A percentile compares a stretch with the other conserved stretches of the same genome.
Evolutionary conservation across 1,284 basidiomycete genomes (phyloP).

Genomic region (Leccinum subfulvum): DNA sequence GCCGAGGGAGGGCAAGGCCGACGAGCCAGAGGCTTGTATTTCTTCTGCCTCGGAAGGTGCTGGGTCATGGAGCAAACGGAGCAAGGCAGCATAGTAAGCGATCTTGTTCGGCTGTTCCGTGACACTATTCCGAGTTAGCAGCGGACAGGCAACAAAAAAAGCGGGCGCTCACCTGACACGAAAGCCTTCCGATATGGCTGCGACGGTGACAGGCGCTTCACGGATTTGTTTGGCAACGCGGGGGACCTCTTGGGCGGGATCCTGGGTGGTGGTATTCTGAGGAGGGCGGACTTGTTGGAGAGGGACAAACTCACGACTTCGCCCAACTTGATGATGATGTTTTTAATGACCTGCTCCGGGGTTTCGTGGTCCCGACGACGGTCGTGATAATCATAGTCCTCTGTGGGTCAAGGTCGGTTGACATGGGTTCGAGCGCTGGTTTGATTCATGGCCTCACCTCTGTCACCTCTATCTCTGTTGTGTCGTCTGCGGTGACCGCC

Average conservation of each 20-base stretch:
- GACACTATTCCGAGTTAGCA: constrained; percentile 44
- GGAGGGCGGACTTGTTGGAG: not conserved
- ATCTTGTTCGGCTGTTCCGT: constrained; percentile 92
- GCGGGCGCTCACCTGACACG: constrained; percentile 57
- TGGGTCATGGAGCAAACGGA: constrained; percentile 65
- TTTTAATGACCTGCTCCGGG: constrained; percentile 70
- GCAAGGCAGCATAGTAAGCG: constrained; percentile 81
- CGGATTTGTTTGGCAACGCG: constrained; percentile 65
- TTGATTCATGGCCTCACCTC: constrained; percentile 41
- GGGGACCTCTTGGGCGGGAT: constrained; percentile 68
- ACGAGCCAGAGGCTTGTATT: constrained; percentile 21
- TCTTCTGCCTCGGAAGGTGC: constrained; percentile 38
- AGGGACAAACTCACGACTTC: constrained; percentile 69
- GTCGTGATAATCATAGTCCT: constrained; percentile 62
- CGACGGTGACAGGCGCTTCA: constrained; percentile 54
- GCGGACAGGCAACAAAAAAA: not conserved
- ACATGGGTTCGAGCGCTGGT: not conserved
- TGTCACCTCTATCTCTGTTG: constrained; percentile 27
- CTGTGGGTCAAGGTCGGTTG: constrained; percentile 20
- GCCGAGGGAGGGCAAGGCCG: constrained; percentile 55
- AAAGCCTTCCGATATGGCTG: constrained; percentile 72
- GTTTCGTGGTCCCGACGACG: constrained; percentile 65
- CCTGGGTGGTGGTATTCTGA: constrained; percentile 40
- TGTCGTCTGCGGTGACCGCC: constrained; percentile 39
- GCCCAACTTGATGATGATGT: constrained; percentile 71